A percentile compares a stretch with the other conserved stretches of the same genome.
These are phyloP conservation scores for Penicillium longicatenatum DNA, from an alignment of 495 filamentous ascomycete genomes.

Conservation along the genomic window DNA sequence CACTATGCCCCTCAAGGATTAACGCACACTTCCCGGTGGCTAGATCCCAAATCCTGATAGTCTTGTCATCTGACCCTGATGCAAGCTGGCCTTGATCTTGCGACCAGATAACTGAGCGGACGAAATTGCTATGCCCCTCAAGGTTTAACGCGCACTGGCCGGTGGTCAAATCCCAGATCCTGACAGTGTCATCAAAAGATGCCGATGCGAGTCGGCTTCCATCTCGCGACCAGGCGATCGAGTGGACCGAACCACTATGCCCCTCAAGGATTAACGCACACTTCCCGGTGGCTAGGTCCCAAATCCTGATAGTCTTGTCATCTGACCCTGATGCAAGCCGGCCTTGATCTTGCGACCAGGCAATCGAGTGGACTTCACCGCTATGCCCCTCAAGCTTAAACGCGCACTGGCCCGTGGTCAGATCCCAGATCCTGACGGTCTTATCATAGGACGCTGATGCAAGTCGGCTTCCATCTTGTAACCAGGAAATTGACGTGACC, in stretches of 20 bases:
- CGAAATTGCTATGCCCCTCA: neutral
- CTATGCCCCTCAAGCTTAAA: constrained; percentile 1
- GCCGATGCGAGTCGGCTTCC: constrained; percentile 18
- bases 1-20: neutral
- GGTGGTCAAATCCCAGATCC: constrained; percentile 13
- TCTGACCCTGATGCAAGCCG: constrained; percentile 9
- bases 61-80: neutral
- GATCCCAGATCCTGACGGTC: constrained; percentile 13
- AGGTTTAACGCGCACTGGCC: constrained; percentile 8
- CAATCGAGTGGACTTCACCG: neutral
- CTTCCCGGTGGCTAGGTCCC: constrained; percentile 10
- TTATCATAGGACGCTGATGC: constrained; percentile 12
- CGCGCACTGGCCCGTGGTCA: neutral
- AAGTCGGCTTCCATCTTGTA: constrained; percentile 17
- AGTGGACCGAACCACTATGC: constrained; percentile 4
- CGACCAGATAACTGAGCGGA: constrained; percentile 1
- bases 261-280: constrained; percentile 4
- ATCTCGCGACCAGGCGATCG: constrained; percentile 17
- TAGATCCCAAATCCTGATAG: constrained; percentile 5
- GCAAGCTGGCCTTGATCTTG: constrained; percentile 5
- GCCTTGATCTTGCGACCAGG: constrained; percentile 10
- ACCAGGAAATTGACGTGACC: constrained; percentile 7
- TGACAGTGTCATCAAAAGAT: constrained; percentile 3
- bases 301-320: constrained; percentile 13
- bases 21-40: neutral